A percentile compares a stretch with the other conserved stretches of the same genome.
These are phyloP conservation scores for Hypoxylon sp. DNA, from an alignment of 2,329 filamentous ascomycete genomes.

Conservation along the genomic window DNA sequence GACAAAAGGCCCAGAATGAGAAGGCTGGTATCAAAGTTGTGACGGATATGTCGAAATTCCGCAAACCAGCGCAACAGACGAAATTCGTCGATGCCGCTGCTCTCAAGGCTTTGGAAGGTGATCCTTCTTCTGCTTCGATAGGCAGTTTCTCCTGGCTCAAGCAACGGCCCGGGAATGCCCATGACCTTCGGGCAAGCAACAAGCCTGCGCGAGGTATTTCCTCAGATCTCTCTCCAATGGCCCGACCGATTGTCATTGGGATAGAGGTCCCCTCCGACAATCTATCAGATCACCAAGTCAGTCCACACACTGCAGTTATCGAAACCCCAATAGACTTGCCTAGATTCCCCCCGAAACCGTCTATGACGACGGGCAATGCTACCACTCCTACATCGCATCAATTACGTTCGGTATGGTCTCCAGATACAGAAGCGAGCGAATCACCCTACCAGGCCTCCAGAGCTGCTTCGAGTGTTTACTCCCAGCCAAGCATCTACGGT, in stretches of 20 bases:
- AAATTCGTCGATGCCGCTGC: slow-evolving; percentile 73
- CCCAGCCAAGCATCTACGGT: slow-evolving; percentile 63
- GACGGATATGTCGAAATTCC: slow-evolving; percentile 75
- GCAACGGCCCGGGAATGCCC: slow-evolving; percentile 54
- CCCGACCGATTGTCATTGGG: slow-evolving; percentile 81
- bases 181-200: slow-evolving; percentile 47
- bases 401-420: slow-evolving; percentile 71
- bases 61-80: slow-evolving; percentile 58
- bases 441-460: slow-evolving; percentile 61
- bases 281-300: slow-evolving; percentile 62
- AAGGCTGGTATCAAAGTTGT: slow-evolving; percentile 77
- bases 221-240: slow-evolving; percentile 74
- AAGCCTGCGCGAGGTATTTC: slow-evolving; percentile 48
- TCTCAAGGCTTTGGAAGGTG: slow-evolving; percentile 71
- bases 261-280: slow-evolving; percentile 74
- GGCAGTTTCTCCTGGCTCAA: slow-evolving; percentile 72
- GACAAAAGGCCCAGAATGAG: slow-evolving; percentile 73
- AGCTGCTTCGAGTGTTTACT: slow-evolving; percentile 73
- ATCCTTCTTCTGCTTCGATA: slow-evolving; percentile 67
- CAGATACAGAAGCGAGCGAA: slow-evolving; percentile 69
- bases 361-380: slow-evolving; percentile 43
- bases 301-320: slow-evolving; percentile 65
- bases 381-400: slow-evolving; percentile 55
- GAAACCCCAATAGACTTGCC: slow-evolving; percentile 58
- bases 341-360: slow-evolving; percentile 44